Conservation (phyloP, 768 basidiomycete genomes). For the Omphalotus guepiniiformis region DNA sequence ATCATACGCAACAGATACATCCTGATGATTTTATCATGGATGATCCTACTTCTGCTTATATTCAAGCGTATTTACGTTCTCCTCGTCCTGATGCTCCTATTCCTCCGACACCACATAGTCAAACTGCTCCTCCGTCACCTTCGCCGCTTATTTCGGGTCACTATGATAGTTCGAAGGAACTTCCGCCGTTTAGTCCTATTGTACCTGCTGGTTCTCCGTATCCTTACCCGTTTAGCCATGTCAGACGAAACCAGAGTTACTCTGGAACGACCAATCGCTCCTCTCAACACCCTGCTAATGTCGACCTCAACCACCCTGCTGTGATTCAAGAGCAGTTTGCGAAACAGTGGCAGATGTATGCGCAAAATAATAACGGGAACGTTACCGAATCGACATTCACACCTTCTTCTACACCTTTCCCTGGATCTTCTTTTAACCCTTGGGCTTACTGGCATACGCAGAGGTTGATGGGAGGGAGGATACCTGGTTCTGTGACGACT, state of each 20-base stretch:
- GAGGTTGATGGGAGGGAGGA: constrained; percentile 36
- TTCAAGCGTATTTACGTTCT: constrained; percentile 53
- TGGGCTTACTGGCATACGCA: constrained; percentile 69
- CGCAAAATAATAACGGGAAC: constrained; percentile 56
- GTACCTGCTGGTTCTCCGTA: constrained; percentile 70
- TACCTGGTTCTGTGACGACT: constrained; percentile 52
- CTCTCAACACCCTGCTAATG: constrained; percentile 19
- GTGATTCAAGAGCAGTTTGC: constrained; percentile 67
- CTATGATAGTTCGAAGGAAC: constrained; percentile 35
- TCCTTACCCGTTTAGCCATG: constrained; percentile 73
- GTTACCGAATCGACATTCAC: constrained; percentile 74
- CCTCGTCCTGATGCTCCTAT: constrained; percentile 71
- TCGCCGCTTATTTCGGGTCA: constrained; percentile 57
- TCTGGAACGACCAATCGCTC: constrained; percentile 27
- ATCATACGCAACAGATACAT: constrained; percentile 35
- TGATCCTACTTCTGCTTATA: constrained; percentile 54
- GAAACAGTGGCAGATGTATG: constrained; percentile 75
- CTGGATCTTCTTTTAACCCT: constrained; percentile 56
- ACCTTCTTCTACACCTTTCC: constrained; percentile 72
- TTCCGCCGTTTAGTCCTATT: constrained; percentile 47
- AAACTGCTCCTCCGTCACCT: constrained; percentile 70
- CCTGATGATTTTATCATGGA: constrained; percentile 59
- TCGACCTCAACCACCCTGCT: constrained; percentile 36
- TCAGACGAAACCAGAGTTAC: constrained; percentile 49
- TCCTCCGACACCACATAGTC: constrained; percentile 75